Base-by-base conservation (phyloP, 345 rosid genomes). In the Lagerstroemia speciosa region DNA sequence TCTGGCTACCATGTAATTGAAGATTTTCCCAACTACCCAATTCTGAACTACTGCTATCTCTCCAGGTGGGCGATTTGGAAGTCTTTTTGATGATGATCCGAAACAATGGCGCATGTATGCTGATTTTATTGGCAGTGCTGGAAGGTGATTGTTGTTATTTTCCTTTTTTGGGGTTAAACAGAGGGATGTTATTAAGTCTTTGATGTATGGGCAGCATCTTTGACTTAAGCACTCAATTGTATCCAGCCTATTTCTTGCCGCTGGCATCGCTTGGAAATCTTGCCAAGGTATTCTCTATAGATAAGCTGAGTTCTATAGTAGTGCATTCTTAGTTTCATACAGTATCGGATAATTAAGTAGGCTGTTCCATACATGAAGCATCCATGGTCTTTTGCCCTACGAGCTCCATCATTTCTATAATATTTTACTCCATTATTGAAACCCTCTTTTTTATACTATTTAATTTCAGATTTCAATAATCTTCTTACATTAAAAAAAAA, bases 101-200 rank as follows among this genome's bases (percentile, higher is more conserved):
- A 93, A 91, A 79, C 97, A 93, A 62, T 93, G 99, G 99, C 97
- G 98, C 71, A 89, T 93, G 97, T 93, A 91, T 81, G 99, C 99
- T 0, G 99, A 93, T 77, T 86, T 93, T 80, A 91, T 93, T 70
- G 99, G 99, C 79, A 93, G 97, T 73, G 83, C 97, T 65, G 99
- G 99, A 82, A 86, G 97, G 97, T 89, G 62, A 76, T 78, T 78
- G 0, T 62, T 36, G 26, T 70, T 64, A 20, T 57, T 37, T 38
- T 68, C 41, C 66, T 38, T 19, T 55, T 34, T 43, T 38, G 43
- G 58, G 38, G 58, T 70, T 60, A 24, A 40, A 74, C 63, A 58
- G 64, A 63, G 67, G 46, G 45, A 53, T 68, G 43, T 71, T 32
- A 64, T 10, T 27, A 37, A 53, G 38, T 46, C 3, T 74, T 65